These are phyloP conservation scores for Camellia sinensis DNA, from an alignment of 148 eudicot genomes.

Conservation along the genomic window DNA sequence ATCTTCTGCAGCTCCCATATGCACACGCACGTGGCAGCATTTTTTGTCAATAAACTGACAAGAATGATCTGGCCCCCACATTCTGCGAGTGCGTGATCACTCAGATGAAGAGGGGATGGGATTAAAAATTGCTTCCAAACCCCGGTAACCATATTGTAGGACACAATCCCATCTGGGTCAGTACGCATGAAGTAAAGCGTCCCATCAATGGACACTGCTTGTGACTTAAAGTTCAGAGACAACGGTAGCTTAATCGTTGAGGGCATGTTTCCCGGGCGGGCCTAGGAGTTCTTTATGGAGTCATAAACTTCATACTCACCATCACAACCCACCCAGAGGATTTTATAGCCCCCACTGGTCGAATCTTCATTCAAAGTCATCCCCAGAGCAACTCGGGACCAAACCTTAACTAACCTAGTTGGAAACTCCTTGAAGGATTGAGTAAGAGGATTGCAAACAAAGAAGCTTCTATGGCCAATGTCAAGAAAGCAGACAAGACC, in stretches of 20 bases:
- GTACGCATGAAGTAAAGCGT: slow-evolving; percentile 70
- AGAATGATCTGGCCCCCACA: slow-evolving; percentile 69
- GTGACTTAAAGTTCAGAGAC: slow-evolving; percentile 72
- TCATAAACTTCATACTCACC: slow-evolving; percentile 83
- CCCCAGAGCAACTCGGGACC: slow-evolving; percentile 87
- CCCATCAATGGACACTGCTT: slow-evolving; percentile 47
- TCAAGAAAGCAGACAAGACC: slow-evolving; percentile 90
- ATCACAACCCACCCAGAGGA: slow-evolving; percentile 78
- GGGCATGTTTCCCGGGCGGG: slow-evolving; percentile 55
- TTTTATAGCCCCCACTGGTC: slow-evolving; percentile 54
- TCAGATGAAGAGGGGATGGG: slow-evolving; percentile 66
- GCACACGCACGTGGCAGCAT: slow-evolving; percentile 91
- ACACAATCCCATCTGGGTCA: slow-evolving; percentile 82
- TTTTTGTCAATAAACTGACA: slow-evolving; percentile 77
- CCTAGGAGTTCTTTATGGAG: slow-evolving; percentile 61
- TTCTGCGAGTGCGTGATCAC: slow-evolving; percentile 72
- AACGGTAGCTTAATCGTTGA: slow-evolving; percentile 62
- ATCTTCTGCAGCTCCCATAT: slow-evolving; percentile 98
- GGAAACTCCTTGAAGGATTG: slow-evolving; percentile 78
- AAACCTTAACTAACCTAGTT: slow-evolving; percentile 60
- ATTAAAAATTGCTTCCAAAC: slow-evolving; percentile 68
- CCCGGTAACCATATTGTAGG: slow-evolving; percentile 55
- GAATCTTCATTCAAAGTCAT: slow-evolving; percentile 57
- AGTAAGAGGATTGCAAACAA: slow-evolving; percentile 82
- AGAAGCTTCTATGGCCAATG: slow-evolving; percentile 62